A percentile compares a stretch with the other conserved stretches of the same genome.
These are phyloP conservation scores for Hypoxylon intermedium DNA, from an alignment of 495 filamentous ascomycete species.

Conservation along the genomic window DNA sequence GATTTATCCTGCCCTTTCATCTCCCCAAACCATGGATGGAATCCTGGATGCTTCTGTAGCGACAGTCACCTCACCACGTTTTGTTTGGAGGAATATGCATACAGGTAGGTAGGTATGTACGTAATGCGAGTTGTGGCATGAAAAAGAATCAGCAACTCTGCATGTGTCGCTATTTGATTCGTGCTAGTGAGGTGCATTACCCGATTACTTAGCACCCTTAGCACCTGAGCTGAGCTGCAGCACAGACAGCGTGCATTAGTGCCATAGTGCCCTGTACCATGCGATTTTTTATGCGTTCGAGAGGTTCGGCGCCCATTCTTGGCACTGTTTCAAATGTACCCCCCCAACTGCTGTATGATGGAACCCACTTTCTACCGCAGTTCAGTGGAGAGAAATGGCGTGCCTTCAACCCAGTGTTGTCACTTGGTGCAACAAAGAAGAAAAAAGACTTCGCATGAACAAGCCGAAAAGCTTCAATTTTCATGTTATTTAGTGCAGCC, in stretches of 20 bases:
- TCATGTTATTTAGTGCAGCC: too few species aligned
- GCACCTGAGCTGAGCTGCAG: conserved; percentile 1
- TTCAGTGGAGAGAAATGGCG: not conserved
- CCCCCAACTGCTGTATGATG: not conserved
- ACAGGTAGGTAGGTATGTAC: not conserved
- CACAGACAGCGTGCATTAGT: not conserved
- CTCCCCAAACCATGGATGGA: conserved; percentile 4
- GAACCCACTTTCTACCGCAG: not conserved
- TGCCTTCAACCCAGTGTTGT: too few species aligned
- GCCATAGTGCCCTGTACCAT: not conserved
- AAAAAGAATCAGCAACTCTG: conserved; percentile 5
- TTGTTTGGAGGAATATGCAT: conserved; percentile 13
- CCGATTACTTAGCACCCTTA: too few species aligned
- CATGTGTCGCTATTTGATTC: conserved; percentile 33
- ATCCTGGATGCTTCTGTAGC: conserved; percentile 3
- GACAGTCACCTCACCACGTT: not conserved
- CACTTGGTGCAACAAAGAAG: too few species aligned
- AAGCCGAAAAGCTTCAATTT: too few species aligned
- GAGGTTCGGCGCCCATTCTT: conserved; percentile 16
- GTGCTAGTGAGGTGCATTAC: conserved; percentile 9
- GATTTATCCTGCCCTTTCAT: conserved; percentile 24
- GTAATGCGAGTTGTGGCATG: not conserved
- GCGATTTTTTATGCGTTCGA: not conserved
- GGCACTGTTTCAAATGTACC: conserved; percentile 25
- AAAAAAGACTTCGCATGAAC: too few species aligned